Conservation (phyloP, 2,329 filamentous ascomycete species). For the Alternaria ethzedia region DNA sequence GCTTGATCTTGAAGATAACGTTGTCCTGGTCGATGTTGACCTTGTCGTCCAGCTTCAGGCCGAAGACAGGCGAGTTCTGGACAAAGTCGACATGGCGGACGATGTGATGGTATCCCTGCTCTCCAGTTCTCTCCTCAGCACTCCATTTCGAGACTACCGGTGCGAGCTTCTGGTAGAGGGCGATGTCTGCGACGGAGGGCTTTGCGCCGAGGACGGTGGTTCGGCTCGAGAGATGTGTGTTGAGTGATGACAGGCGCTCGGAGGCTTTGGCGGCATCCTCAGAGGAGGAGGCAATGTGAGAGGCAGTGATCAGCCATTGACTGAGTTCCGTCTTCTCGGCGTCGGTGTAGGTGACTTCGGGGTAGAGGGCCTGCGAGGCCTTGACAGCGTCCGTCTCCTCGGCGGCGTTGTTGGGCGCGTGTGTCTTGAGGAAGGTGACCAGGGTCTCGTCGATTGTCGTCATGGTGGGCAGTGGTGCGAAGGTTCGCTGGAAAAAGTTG, state of each 20-base stretch:
- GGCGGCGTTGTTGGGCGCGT: constrained; percentile 48
- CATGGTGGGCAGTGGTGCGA: constrained; percentile 37
- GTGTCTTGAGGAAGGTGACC: constrained; percentile 43
- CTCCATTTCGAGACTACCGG: constrained; percentile 80
- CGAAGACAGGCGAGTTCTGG: constrained; percentile 80
- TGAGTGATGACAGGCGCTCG: constrained; percentile 77
- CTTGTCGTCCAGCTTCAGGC: constrained; percentile 76
- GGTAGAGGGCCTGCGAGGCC: constrained; percentile 68
- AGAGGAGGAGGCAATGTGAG: constrained; percentile 67
- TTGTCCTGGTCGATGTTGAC: constrained; percentile 78
- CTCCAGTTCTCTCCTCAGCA: constrained; percentile 84
- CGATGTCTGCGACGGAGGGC: constrained; percentile 85
- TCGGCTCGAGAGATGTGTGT: constrained; percentile 84
- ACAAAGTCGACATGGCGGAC: constrained; percentile 93
- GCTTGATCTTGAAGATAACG: constrained; percentile 85
- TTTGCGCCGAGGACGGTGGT: constrained; percentile 90
- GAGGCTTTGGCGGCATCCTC: constrained; percentile 64
- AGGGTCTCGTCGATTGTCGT: constrained; percentile 46
- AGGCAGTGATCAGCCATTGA: constrained; percentile 83
- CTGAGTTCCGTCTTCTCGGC: constrained; percentile 85
- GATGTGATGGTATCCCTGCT: constrained; percentile 88
- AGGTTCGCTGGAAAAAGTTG: constrained; percentile 38
- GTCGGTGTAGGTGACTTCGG: constrained; percentile 72
- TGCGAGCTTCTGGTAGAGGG: constrained; percentile 79
- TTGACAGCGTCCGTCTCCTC: constrained; percentile 48